Evolutionary conservation across 352 stramenopile genomes (phyloP), one percentile per base, ranked within the genome.

Genomic region (Plasmopara halstedii): DNA sequence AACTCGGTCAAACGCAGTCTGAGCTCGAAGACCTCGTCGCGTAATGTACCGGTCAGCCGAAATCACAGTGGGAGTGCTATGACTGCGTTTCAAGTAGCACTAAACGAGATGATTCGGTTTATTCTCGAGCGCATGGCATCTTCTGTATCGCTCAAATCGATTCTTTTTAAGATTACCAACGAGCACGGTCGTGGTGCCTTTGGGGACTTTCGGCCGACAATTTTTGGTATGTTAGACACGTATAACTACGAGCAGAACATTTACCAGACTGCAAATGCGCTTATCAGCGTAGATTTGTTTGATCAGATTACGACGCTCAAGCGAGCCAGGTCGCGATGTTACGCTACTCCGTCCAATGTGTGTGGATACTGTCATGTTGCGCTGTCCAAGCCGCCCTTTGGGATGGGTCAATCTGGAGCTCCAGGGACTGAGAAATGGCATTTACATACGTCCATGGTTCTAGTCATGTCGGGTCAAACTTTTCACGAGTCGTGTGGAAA

Each of bases 111-210:
- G 40, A 84, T 97, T 27, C 81, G 86, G 19, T 85, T 96, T 53
- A 95, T 95, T 45, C 89, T 98, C 35, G 88, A 97, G 61, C 74
- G 88, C 27, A 97, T 97, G 88, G 86, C 94, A 23, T 95, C 86
- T 2, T 95, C 79, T 23, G 89, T 98, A 41, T 95, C 90, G 23
- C 63, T 97, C 9, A 88, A 86, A 58, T 88, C 94, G 51, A 91
- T 98, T 27, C 63, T 97, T 42, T 92, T 95, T 45, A 98, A 97
- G 70, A 95, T 98, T 44, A 97, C 90, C 40, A 95, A 85, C 37
- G 93, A 97, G 58, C 85, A 97, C 63, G 85, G 87, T 8, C 86
- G 87, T 44, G 94, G 84, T 56, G 80, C 88, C 33, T 94, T 98
- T 53, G 90, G 89, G 17, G 93, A 98, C 52, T 94, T 98, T 60